Evolutionary conservation across 2,329 filamentous ascomycete genomes (phyloP).

Genomic region (Fusarium veterinarium): DNA sequence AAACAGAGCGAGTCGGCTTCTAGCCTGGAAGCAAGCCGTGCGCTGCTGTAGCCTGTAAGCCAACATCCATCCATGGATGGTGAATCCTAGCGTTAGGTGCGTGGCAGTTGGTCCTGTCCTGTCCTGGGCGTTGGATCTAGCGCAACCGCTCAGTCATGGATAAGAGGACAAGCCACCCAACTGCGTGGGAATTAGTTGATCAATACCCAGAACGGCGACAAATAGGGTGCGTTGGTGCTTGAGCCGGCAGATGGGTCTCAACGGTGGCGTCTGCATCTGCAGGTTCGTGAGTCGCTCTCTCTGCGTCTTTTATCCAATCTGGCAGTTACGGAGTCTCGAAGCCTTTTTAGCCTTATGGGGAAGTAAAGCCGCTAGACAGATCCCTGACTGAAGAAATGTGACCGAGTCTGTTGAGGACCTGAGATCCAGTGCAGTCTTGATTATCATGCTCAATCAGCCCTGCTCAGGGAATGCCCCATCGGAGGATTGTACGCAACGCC

Average conservation of each 20-base stretch:
- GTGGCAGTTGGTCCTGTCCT: background rate
- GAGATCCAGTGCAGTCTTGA: background rate
- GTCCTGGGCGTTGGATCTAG: slow-evolving; percentile 36
- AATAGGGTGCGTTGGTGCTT: slow-evolving; percentile 26
- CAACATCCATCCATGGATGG: slow-evolving; percentile 7
- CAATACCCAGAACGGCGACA: slow-evolving; percentile 39
- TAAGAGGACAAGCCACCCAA: slow-evolving; percentile 33
- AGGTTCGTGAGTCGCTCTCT: slow-evolving; percentile 29
- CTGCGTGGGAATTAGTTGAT: slow-evolving; percentile 35
- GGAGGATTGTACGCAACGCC: background rate
- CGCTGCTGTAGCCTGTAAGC: slow-evolving; percentile 15
- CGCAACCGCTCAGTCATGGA: slow-evolving; percentile 26
- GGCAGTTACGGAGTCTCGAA: slow-evolving; percentile 23
- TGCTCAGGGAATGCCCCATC: slow-evolving; percentile 7
- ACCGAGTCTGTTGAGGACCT: background rate
- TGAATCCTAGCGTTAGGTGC: slow-evolving; percentile 33
- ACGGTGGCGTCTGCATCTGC: slow-evolving; percentile 36
- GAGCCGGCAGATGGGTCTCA: slow-evolving; percentile 28
- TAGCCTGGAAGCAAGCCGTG: slow-evolving; percentile 28
- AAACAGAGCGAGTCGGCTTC: slow-evolving; percentile 30
- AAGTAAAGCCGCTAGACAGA: slow-evolving; percentile 11
- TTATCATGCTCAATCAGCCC: background rate
- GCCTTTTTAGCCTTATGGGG: slow-evolving; percentile 22
- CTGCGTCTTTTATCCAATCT: slow-evolving; percentile 33
- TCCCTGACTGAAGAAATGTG: background rate